Evolutionary conservation across 2,329 filamentous ascomycete species (phyloP), one percentile per base, ranked within the genome.

Genomic region (Scedosporium aurantiacum): DNA sequence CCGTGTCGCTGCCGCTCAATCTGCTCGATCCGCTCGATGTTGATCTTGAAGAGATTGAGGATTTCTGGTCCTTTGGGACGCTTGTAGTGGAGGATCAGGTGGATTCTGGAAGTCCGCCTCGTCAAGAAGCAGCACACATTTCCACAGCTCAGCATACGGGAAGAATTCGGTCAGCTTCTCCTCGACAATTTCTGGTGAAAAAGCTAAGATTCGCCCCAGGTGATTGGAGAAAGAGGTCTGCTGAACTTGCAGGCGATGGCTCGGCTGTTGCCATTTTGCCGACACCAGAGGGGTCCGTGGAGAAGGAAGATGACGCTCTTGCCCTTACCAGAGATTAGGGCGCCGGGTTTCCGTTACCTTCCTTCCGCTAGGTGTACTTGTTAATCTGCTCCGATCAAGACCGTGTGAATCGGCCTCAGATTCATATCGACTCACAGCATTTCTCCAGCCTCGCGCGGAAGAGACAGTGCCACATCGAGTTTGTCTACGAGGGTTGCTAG

Each of bases 241-340:
- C 68, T 65, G 64, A 74, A 73, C 60, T 71, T 71, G 69, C 73
- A 71, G 1, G 75, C 75, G 1, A 76, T 70, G 1, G 73, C 74
- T 78, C 72, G 1, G 78, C 78, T 0, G 78, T 79, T 0, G 75
- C 72, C 0, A 78, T 80, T 69, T 80, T 80, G 4, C 78, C 78
- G 0, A 79, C 76, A 27, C 78, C 78, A 0, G 78, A n/a, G 78
- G 0, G 75, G 72, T 27, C 78, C 78, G 62, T 79, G 77, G 0
- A 80, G 68, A 0, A 80, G 66, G 0, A 80, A 70, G 2, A 79
- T 71, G 0, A 80, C 66, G 4, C 78, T 77, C 1, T 72, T 70
- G 0, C 75, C 76, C 65, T 79, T 80, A 63, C 76, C 76, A 59
- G 73, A 71, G 55, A 79, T 75, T 6, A 79, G 63, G 65, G n/a